A percentile compares a stretch with the other conserved stretches of the same genome.
phyloP scores from a whole-genome alignment of 176 grass and related monocot species.

The Oryza nivara region DNA sequence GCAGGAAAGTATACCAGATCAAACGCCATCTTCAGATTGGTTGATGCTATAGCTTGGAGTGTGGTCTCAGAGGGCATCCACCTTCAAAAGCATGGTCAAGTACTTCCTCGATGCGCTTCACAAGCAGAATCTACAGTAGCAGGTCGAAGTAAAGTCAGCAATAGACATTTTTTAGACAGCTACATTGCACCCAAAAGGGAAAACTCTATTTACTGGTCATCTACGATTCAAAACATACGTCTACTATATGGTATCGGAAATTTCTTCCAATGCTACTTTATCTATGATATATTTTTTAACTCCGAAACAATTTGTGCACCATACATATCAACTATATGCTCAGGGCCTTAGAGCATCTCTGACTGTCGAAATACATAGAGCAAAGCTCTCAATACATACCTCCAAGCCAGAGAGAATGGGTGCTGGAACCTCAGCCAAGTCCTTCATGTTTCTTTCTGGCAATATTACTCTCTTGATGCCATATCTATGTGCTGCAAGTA shows the following conservation, averaged over 20 bases:
- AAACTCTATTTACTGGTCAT: background rate
- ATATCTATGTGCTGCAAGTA: constrained; percentile 88
- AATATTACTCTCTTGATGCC: constrained; percentile 98
- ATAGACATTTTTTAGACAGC: background rate
- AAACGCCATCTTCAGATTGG: background rate
- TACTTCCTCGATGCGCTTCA: constrained; percentile 95
- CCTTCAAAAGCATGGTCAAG: constrained; percentile 92
- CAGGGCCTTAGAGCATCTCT: background rate
- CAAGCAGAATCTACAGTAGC: constrained; percentile 72
- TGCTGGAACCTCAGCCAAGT: constrained; percentile 84
- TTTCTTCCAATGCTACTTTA: background rate
- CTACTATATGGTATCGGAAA: background rate
- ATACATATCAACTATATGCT: background rate
- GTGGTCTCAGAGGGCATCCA: constrained; percentile 62
- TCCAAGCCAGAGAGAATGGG: constrained; percentile 82
- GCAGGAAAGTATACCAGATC: constrained; percentile 15
- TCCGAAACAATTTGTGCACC: background rate
- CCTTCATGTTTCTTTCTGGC: constrained; percentile 93
- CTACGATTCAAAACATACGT: background rate
- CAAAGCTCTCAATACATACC: constrained; percentile 41
- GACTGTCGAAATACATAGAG: background rate
- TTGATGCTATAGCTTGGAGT: constrained; percentile 68
- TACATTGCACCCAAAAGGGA: background rate
- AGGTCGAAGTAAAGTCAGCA: constrained; percentile 32
- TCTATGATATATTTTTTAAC: background rate